Base-by-base conservation (phyloP, 2,329 filamentous ascomycete genomes). In the Microcyclosporella mali region DNA sequence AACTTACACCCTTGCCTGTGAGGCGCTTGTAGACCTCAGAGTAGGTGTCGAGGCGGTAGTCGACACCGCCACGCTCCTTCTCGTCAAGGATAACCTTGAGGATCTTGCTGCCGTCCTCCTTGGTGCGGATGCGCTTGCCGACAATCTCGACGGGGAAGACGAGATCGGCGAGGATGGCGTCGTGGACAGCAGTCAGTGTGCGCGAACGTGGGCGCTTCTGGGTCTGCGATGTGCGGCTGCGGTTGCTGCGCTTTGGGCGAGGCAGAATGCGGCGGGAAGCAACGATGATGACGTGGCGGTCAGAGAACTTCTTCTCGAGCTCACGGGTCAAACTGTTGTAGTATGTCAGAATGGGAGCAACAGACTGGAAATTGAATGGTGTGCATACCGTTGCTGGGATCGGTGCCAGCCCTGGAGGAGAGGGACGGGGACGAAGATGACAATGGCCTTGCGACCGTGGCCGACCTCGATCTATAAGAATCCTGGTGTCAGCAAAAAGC, bases 291-390 rank as follows among this genome's bases (percentile, higher is more conserved):
- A 98, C 92, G 75, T 98, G 92, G 75, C 92, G 92, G 82, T 98
- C 92, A 58, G 92, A 97, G 88, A 98, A 98, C 81, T 98, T 98
- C 88, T 98, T 98, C 85, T 98, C 92, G 70, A 98, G 89, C 82
- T 98, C 92, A 77, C 92, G 92, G 74, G 92, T 98, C 70, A 98
- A 84, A 70, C 90, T 97, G 53, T 21, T 4, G 11, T 9, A 21
- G 9, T 8, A 37, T 32, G 11, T 55, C 34, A 53, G 50, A 46
- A 35, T 33, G 19, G 11, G 9, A 25, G 9, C 21, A 25, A 9
- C 33, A 37, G 49, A 52, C 45, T 19, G 28, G 40, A 16, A 21
- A 33, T 16, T 40, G 30, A 17, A 19, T 12, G 31, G 6, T 39
- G 6, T 55, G 73, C 84, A 75, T 89, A 97, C 90, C 92, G 89